Percentiles rank a stretch among this genome's conserved stretches.
Conservation (phyloP, 352 stramenopile species). For the Pythium pectinolyticum region DNA sequence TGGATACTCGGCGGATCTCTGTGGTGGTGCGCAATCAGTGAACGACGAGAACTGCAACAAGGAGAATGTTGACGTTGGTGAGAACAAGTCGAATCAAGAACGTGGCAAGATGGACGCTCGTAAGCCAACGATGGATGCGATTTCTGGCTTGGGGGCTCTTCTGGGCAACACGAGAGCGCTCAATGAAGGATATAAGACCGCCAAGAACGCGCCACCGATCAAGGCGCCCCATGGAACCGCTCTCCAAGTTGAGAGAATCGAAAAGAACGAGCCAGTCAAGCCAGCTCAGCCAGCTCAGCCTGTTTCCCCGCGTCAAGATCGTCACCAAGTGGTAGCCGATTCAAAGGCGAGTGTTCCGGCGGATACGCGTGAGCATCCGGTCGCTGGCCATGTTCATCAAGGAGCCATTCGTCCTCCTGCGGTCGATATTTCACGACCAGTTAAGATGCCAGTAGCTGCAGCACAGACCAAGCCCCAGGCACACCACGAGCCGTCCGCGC, state of each 20-base stretch:
- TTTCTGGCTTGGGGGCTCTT: background rate
- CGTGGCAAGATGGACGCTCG: background rate
- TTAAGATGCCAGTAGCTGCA: background rate
- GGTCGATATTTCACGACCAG: too few relatives aligned
- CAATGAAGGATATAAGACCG: background rate
- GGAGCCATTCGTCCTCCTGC: background rate
- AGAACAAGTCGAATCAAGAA: background rate
- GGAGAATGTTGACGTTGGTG: background rate
- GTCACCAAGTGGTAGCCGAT: background rate
- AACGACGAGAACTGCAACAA: constrained; percentile 7
- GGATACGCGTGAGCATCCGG: background rate
- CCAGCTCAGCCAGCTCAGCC: background rate
- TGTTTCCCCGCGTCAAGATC: background rate
- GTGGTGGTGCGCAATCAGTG: background rate
- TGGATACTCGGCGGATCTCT: background rate
- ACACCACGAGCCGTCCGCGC: too few relatives aligned
- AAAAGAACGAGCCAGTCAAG: background rate
- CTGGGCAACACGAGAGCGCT: background rate
- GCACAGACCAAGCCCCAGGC: background rate
- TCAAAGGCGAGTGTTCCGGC: background rate
- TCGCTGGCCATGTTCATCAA: background rate
- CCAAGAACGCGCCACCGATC: background rate
- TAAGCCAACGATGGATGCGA: background rate
- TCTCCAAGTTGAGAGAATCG: background rate
- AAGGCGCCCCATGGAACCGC: background rate